Evolutionary conservation across 495 filamentous ascomycete species (phyloP), one percentile per base, ranked within the genome.

Genomic region (Lasiosphaeria hispida): DNA sequence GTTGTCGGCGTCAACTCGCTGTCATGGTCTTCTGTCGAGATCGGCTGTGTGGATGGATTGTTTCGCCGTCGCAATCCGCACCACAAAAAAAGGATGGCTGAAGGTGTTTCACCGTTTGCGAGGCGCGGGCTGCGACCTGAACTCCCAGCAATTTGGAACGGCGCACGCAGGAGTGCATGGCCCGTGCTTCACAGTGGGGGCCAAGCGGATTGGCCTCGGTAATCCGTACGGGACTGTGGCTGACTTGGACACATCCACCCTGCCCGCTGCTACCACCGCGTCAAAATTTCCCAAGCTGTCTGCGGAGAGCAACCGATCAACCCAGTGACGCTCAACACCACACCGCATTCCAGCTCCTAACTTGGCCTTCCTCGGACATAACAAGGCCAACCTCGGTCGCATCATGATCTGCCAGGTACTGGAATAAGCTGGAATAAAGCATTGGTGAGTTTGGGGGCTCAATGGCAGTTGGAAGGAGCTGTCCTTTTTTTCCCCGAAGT

Each of bases 391-490:
- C 18, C 13, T 17, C n/a, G 41, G 52, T 18, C 52, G 57, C 53
- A 55, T 33, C 42, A 55, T 55, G 53, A 40, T 55, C 30, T 48
- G 18, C 11, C 13, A 18, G 19, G 30, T 23, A 40, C 42, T 36
- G 30, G 15, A 35, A 35, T 47, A 55, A 55, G 23, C 23, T 30
- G 23, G 23, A 30, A 30, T 30, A 30, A 30, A 30, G 53, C 53
- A 55, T 57, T 57, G 55, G 55, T 57, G 35, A 17, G 37, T 55
- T 35, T 44, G 19, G 37, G 37, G 7, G 11, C 17, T 8, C 42
- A 60, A 55, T 60, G 51, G 57, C 19, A 30, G 23, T 5, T 30
- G 23, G 23, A 5, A 30, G 23, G 23, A 5, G 23, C 23, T 30
- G 23, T 2, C 23, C 39, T 41, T 41, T 15, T 41, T 41, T 15